These are phyloP conservation scores for Crithidia brevicula DNA, from an alignment of 208 protist species.

Conservation along the genomic window DNA sequence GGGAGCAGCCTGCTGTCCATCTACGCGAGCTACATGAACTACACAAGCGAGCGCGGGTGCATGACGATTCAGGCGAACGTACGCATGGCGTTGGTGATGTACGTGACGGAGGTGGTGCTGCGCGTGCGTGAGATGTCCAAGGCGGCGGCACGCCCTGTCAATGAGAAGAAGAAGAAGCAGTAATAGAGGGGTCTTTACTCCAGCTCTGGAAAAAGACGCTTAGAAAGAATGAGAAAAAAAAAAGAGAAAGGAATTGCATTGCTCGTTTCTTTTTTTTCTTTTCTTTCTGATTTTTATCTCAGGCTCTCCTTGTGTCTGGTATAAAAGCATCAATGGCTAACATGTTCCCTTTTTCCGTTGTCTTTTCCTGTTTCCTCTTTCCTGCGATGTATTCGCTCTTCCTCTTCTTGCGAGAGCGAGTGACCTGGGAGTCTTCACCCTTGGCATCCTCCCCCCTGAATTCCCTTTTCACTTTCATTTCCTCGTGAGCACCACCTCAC, in stretches of 20 bases:
- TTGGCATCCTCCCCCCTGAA: no score
- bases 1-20: constrained; percentile 35
- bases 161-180: constrained; percentile 33
- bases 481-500: background rate
- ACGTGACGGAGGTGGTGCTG: constrained; percentile 36
- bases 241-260: background rate
- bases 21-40: constrained; percentile 57
- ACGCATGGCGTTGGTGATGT: constrained; percentile 52
- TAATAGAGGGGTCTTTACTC: no score
- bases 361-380: background rate
- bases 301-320: no score
- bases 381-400: background rate
- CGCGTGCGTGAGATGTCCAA: constrained; percentile 30
- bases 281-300: no score
- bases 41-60: constrained; percentile 39
- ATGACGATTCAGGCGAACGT: constrained; percentile 48
- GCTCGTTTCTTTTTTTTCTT: background rate
- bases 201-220: no score
- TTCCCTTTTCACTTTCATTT: constrained; percentile 5
- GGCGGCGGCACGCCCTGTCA: background rate
- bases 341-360: no score
- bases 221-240: background rate
- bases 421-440: no score
- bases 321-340: no score
- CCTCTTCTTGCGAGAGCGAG: background rate